Evolutionary conservation across 352 stramenopile species (phyloP).

Genomic region (Phytophthora macrochlamydospora): DNA sequence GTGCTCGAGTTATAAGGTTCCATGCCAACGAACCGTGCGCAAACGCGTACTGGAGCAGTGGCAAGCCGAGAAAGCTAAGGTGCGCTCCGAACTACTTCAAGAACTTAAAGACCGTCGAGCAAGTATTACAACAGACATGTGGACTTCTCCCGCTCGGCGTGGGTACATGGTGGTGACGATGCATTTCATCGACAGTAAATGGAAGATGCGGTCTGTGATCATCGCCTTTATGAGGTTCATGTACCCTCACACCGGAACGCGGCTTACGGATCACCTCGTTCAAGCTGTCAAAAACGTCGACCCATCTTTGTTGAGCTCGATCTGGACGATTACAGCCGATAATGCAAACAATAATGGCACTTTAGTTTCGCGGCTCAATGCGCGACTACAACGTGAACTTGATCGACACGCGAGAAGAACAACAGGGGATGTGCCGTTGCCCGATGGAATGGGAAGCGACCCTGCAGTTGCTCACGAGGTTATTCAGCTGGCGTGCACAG

Average conservation of each 20-base stretch:
- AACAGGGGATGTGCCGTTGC: not conserved
- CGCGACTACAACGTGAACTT: not conserved
- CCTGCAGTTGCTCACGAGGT: not conserved
- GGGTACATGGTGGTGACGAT: slow-evolving; percentile 24
- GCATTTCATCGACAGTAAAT: slow-evolving; percentile 22
- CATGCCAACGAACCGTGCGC: slow-evolving; percentile 1
- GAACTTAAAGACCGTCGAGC: slow-evolving; percentile 4
- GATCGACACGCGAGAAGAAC: not conserved
- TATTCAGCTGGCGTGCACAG: not conserved
- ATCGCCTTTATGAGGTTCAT: slow-evolving; percentile 13
- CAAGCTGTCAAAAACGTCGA: not conserved
- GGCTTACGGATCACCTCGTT: not conserved
- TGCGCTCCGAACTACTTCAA: not conserved
- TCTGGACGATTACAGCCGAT: slow-evolving; percentile 5
- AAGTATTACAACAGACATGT: slow-evolving; percentile 26
- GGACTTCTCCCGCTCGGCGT: slow-evolving; percentile 12
- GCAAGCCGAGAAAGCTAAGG: slow-evolving; percentile 1
- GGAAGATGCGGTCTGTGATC: slow-evolving; percentile 15
- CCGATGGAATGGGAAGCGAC: not conserved
- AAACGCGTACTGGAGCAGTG: slow-evolving; percentile 7
- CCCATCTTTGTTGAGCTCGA: not conserved
- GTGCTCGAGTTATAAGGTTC: slow-evolving; percentile 8
- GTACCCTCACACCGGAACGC: not conserved
- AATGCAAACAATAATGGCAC: not conserved
- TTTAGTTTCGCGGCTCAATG: not conserved